Conservation (phyloP, 2,329 filamentous ascomycete species). For the Neofusicoccum sp. region DNA sequence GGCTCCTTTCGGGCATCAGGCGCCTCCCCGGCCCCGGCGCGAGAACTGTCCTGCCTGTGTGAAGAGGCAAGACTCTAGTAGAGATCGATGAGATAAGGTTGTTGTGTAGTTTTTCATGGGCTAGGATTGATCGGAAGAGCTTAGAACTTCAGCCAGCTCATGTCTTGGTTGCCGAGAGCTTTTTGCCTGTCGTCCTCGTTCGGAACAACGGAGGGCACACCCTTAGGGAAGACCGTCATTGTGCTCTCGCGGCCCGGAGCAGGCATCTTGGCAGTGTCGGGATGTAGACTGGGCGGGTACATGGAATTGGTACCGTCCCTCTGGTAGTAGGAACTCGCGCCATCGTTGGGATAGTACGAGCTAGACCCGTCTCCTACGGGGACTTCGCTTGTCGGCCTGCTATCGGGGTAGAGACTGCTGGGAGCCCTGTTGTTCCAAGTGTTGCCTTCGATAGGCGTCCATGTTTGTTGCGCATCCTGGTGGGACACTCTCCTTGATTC, state of each 20-base stretch:
- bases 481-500: conserved; percentile 27
- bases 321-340: conserved; percentile 52
- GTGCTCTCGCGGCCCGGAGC: conserved; percentile 44
- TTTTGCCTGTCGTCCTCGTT: conserved; percentile 35
- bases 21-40: not conserved
- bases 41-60: not conserved
- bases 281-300: conserved; percentile 24
- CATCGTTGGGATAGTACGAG: conserved; percentile 51
- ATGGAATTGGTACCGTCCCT: conserved; percentile 31
- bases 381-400: conserved; percentile 49
- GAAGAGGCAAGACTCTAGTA: not conserved
- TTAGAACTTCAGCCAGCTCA: conserved; percentile 76
- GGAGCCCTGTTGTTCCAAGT: conserved; percentile 35
- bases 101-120: not conserved
- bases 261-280: conserved; percentile 28
- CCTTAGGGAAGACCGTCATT: conserved; percentile 41
- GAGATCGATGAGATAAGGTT: not conserved
- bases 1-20: not conserved
- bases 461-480: conserved; percentile 36
- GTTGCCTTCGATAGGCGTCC: conserved; percentile 38
- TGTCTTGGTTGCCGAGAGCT: conserved; percentile 53
- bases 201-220: conserved; percentile 29
- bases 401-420: conserved; percentile 50
- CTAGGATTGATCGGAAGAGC: not conserved
- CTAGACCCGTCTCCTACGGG: conserved; percentile 59